Evolutionary conservation across 768 basidiomycete species (phyloP).

Genomic region (Suillus subalutaceus): DNA sequence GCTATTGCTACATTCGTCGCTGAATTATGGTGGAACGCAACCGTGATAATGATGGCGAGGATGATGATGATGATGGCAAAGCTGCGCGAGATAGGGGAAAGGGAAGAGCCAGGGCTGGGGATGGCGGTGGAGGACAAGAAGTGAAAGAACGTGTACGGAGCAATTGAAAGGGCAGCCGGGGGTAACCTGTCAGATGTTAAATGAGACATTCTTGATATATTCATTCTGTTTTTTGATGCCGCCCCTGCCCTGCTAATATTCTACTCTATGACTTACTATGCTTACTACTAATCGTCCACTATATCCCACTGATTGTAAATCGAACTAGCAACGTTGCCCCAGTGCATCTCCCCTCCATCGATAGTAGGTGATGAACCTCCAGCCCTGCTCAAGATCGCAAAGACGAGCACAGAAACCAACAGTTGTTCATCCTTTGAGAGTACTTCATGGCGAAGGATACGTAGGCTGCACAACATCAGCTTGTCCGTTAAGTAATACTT

Average conservation of each 20-base stretch:
- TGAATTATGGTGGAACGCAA: slow-evolving; percentile 64
- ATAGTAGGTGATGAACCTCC: slow-evolving; percentile 54
- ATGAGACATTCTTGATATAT: slow-evolving; percentile 15
- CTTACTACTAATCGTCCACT: neutral
- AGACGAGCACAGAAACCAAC: slow-evolving; percentile 56
- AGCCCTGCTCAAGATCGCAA: slow-evolving; percentile 47
- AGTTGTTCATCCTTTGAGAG: slow-evolving; percentile 48
- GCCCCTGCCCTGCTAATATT: neutral
- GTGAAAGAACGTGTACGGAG: slow-evolving; percentile 52
- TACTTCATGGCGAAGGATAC: slow-evolving; percentile 37
- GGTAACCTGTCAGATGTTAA: slow-evolving; percentile 48
- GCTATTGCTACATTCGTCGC: slow-evolving; percentile 75
- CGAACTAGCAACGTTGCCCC: slow-evolving; percentile 33
- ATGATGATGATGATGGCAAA: slow-evolving; percentile 35
- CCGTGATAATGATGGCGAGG: slow-evolving; percentile 31
- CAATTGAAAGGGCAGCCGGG: slow-evolving; percentile 67
- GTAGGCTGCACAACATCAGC: slow-evolving; percentile 10
- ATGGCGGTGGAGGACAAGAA: slow-evolving; percentile 35
- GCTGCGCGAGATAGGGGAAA: slow-evolving; percentile 18
- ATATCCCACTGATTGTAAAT: slow-evolving; percentile 21
- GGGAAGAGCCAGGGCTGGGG: slow-evolving; percentile 21
- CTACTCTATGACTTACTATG: slow-evolving; percentile 1
- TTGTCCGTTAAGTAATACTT: neutral
- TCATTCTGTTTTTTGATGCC: neutral
- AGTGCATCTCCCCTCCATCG: slow-evolving; percentile 48